These are phyloP conservation scores for Trichoderma endophyticum DNA, from an alignment of 2,329 filamentous ascomycete genomes.

Conservation along the genomic window DNA sequence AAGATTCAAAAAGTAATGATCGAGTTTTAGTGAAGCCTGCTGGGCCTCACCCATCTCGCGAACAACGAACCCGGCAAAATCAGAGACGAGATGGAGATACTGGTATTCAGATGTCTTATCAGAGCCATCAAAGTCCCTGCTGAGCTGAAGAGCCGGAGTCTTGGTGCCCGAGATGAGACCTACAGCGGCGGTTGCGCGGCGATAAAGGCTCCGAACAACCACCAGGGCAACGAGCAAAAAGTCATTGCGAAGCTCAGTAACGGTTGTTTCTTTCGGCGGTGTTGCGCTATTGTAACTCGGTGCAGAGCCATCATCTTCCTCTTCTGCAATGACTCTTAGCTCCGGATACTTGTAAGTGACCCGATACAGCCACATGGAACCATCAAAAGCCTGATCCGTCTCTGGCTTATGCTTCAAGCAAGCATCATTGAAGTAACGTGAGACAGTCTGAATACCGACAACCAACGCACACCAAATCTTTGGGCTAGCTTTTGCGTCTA, in stretches of 20 bases:
- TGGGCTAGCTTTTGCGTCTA: conserved; percentile 33
- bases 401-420: conserved; percentile 30
- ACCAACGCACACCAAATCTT: conserved; percentile 39
- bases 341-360: conserved; percentile 30
- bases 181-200: conserved; percentile 35
- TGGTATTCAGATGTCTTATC: conserved; percentile 31
- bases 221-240: conserved; percentile 41
- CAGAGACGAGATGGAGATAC: conserved; percentile 38
- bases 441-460: conserved; percentile 35
- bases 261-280: conserved; percentile 18
- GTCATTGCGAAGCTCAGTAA: conserved; percentile 33
- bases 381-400: conserved; percentile 22
- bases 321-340: conserved; percentile 24
- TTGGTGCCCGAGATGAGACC: conserved; percentile 22
- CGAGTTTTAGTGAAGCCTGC: conserved; percentile 32
- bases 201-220: conserved; percentile 41
- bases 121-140: conserved; percentile 30
- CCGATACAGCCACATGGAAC: conserved; percentile 27
- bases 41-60: conserved; percentile 38
- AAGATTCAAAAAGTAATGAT: conserved; percentile 36
- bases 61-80: conserved; percentile 36
- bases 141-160: conserved; percentile 30
- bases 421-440: conserved; percentile 42
- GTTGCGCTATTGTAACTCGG: neutral
- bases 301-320: conserved; percentile 1